Base-by-base conservation (phyloP, 345 rosid species). In the Lumnitzera racemosa region DNA sequence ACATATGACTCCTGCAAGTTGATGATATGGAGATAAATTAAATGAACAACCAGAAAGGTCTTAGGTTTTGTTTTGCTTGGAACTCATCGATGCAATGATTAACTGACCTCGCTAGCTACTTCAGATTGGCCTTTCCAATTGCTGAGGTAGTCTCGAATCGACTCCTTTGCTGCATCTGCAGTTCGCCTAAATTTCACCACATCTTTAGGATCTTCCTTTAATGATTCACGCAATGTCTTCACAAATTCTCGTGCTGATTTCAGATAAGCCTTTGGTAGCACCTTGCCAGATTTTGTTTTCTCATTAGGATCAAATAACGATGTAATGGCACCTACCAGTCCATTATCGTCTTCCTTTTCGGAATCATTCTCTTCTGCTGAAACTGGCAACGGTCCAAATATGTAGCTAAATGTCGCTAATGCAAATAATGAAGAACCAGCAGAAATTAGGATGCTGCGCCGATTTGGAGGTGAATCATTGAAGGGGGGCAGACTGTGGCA, bases 141-240 rank as follows among this genome's bases (percentile, higher is more conserved):
- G 51, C 85, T 72, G 74, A 94, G 67, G 64, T 87, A 89, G 10
- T 89, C 89, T 63, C 89, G 80, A 61, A 89, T 94, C 0, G 96
- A 89, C 69, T 82, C 96, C 70, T 89, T 89, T 5, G 97, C 99
- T 0, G 99, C 82, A 78, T 87, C 98, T 13, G 96, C 98, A 29
- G 76, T 87, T 63, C 96, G 70, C 53, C 96, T 80, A 56, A 94
- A 89, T 64, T 87, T 82, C 2, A 80, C 80, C 20, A 48, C 70
- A 64, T 89, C 95, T 62, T 77, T 81, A 14, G 91, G 81, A 56
- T 94, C 80, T 69, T 90, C 99, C 71, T 94, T 71, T 24, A 87
- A 47, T 3, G 96, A 94, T 57, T 90, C 90, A 0, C 90, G 84
- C 60, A 89, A 75, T 1, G 86, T 85, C 72, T 84, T 90, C 64